Evolutionary conservation across 805 yeast species (phyloP).

Genomic region (Myxozyma kluyveri): DNA sequence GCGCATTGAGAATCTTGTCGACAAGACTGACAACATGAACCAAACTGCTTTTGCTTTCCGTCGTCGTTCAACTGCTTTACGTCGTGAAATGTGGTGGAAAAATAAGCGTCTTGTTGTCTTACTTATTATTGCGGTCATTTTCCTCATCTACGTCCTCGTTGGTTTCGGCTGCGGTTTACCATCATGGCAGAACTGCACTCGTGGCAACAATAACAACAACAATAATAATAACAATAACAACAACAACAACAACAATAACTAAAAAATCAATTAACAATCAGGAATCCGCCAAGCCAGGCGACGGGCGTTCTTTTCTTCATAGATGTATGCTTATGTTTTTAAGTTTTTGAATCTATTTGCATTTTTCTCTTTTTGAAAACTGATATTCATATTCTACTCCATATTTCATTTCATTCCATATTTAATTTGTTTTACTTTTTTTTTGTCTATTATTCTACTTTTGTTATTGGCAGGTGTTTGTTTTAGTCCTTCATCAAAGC

Average conservation of each 20-base stretch:
- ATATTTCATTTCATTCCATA: not conserved
- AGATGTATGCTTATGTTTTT: too few species aligned
- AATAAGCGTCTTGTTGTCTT: conserved; percentile 23
- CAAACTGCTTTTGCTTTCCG: conserved; percentile 66
- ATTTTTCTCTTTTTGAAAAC: too few species aligned
- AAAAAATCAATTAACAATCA: not conserved
- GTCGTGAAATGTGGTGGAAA: conserved; percentile 61
- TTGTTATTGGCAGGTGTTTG: not conserved
- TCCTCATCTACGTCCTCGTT: conserved; percentile 27
- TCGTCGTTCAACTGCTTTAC: conserved; percentile 61
- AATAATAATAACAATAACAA: conserved; percentile 9
- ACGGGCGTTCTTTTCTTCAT: too few species aligned
- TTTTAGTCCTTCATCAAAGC: not conserved
- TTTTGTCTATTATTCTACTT: not conserved
- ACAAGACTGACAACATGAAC: conserved; percentile 73
- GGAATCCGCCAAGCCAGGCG: too few species aligned
- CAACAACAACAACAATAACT: conserved; percentile 1
- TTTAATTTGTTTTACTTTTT: not conserved
- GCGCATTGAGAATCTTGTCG: conserved; percentile 65
- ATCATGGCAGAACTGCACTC: conserved; percentile 27
- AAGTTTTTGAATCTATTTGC: too few species aligned
- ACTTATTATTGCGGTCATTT: conserved; percentile 21
- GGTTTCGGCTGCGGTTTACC: conserved; percentile 32
- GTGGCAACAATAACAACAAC: conserved; percentile 8
- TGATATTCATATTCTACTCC: too few species aligned